These are phyloP conservation scores for Cladorrhinum sp. DNA, from an alignment of 2,329 filamentous ascomycete species.

Conservation along the genomic window DNA sequence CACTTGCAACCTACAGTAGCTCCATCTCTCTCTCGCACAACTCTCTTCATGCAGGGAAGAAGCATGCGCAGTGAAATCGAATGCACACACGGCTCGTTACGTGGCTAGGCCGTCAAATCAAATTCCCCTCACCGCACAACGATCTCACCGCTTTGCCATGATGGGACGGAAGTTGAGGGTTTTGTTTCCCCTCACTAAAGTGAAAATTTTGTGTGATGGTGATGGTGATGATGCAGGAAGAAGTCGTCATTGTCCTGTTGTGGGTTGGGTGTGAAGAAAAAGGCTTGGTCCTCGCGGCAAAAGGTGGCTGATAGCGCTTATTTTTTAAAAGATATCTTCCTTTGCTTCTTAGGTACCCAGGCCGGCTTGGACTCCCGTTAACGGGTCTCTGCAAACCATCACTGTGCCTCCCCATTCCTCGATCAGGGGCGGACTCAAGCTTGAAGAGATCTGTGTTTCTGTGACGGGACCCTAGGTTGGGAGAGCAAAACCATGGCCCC, in stretches of 20 bases:
- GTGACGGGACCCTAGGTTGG: no score
- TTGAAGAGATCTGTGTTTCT: background rate
- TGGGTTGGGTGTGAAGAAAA: background rate
- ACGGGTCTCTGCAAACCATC: background rate
- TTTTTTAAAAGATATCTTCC: background rate
- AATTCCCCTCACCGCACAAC: conserved; percentile 13
- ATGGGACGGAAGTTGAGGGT: background rate
- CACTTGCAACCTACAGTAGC: no score
- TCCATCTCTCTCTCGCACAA: background rate
- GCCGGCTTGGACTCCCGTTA: background rate
- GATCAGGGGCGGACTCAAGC: background rate
- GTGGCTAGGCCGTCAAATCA: conserved; percentile 17
- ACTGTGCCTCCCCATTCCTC: conserved; percentile 1
- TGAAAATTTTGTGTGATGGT: background rate
- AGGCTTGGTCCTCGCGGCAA: background rate
- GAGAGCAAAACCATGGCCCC: background rate
- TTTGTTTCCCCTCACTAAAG: background rate
- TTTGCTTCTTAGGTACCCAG: background rate
- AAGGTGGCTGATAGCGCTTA: conserved; percentile 4
- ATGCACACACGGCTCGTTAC: conserved; percentile 28
- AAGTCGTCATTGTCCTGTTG: background rate
- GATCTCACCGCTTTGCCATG: background rate
- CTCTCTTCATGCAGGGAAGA: background rate
- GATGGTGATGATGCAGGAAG: background rate
- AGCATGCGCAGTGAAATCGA: background rate